Evolutionary conservation across 768 basidiomycete species (phyloP), one percentile per base, ranked within the genome.

Genomic region (Macrocybe gigantea): DNA sequence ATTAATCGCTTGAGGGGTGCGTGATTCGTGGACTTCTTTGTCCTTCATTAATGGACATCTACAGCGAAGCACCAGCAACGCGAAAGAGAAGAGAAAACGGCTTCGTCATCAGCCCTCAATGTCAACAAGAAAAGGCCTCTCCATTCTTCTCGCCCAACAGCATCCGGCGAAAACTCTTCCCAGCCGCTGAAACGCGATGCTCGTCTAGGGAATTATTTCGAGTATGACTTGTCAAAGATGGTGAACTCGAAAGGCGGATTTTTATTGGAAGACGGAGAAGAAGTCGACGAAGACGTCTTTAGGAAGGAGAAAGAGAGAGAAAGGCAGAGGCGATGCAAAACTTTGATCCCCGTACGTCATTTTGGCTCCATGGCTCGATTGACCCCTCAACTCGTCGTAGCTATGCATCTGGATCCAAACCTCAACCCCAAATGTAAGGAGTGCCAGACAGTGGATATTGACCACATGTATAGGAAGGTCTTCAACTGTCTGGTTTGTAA

Each of bases 211-310:
- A 89, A 81, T 41, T 97, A 97, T 69, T 95, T 95, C 55, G 95
- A 98, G 55, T 98, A 96, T 79, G 94, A 97, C 64, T 66, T 97
- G 10, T 88, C 88, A 9, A 97, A 96, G 73, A 89, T 97, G 83
- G 85, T 93, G 60, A 97, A 99, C 64, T 86, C 93, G 6, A 88
- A 93, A 62, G 96, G 95, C 44, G 96, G 96, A 1, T 99, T 97
- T 65, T 66, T 99, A 59, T 74, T 95, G 5, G 90, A 95, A 53
- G 93, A 95, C 38, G 83, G 80, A n/a, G 80, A 82, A 54, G 87
- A 88, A 53, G 75, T 81, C 1, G 83, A 90, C 56, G 90, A 89
- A 49, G 83, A 87, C 22, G 66, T 82, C 50, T 73, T 81, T 41
- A 68, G 82, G 52, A 88, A 86, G 62, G 87, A 93, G 67, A 85